Base-by-base conservation (phyloP, 1,139 yeast species). In the Kodamaea suecica region DNA sequence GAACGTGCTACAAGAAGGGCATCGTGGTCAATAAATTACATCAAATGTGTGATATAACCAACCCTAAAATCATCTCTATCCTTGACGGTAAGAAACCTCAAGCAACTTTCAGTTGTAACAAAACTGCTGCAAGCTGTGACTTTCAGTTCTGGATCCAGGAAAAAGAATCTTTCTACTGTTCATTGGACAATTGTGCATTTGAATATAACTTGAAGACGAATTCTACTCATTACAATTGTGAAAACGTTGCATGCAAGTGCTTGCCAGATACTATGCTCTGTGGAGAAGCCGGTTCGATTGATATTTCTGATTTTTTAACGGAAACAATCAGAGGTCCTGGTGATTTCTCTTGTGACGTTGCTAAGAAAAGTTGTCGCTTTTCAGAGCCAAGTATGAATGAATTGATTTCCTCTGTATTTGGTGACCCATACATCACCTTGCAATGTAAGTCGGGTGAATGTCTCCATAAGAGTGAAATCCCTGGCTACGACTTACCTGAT, bases 371-470 rank as follows among this genome's bases (percentile, higher is more conserved):
- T 29, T 92, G 98, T 63, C 70, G 72, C 35, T 92, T 92, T 54
- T 81, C 92, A 3, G 98, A 92, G 55, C 97, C 98, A 26, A 82
- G 95, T 40, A 92, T 92, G 97, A 86, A 92, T 59, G 95, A 85
- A 44, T 73, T 92, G 51, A 92, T 92, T 40, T 72, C 79, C 41
- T 79, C 87, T 11, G 95, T 92, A 3, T 92, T 92, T 62, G 98
- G 98, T 11, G 98, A 92, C 55, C 86, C 90, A 1, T 76, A 78
- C 49, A 92, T 92, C 50, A 83, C 92, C 1, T 66, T 92, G 38
- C 70, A 75, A 33, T 92, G 98, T 61, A 62, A 65, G 10, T 78
- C 95, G 1, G 92, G 95, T 34, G 98, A 92, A 58, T 92, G 98
- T 68, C 52, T 92, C 25, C 97, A 92, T 55, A 80, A 81, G 51